These are phyloP conservation scores for Sporothrix protearum DNA, from an alignment of 2,329 filamentous ascomycete species.

Conservation along the genomic window DNA sequence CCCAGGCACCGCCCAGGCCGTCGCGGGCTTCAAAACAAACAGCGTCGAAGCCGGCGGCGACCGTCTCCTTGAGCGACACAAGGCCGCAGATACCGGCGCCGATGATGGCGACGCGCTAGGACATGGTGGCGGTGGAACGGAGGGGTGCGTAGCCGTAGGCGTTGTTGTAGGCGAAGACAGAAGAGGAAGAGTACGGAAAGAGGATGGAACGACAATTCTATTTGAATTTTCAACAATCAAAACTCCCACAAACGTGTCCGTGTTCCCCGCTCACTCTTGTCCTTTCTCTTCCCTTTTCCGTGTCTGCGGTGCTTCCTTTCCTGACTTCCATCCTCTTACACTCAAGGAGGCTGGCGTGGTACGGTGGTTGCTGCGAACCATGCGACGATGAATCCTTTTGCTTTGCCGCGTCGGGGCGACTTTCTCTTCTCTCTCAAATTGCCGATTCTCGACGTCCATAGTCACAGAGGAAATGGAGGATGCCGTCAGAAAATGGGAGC, in stretches of 20 bases:
- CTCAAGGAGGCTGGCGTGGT: neutral
- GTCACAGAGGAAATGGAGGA: too few species aligned
- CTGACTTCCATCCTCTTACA: neutral
- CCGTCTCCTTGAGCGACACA: slow-evolving; percentile 39
- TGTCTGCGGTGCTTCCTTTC: too few species aligned
- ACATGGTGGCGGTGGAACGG: neutral
- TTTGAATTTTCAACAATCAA: too few species aligned
- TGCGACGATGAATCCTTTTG: neutral
- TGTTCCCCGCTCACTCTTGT: too few species aligned
- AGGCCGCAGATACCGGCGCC: slow-evolving; percentile 31
- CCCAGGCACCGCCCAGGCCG: slow-evolving; percentile 41
- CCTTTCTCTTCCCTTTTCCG: too few species aligned
- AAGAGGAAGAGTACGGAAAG: too few species aligned
- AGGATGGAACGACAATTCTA: too few species aligned
- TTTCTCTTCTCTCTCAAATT: neutral
- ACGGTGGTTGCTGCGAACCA: neutral
- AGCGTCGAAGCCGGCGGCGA: slow-evolving; percentile 37
- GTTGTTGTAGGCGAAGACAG: neutral
- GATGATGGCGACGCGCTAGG: slow-evolving; percentile 5
- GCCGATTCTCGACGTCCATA: too few species aligned
- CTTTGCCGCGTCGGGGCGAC: neutral
- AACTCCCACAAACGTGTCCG: too few species aligned
- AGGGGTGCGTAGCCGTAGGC: neutral
- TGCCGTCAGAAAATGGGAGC: neutral
- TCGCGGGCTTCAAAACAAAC: slow-evolving; percentile 38